phyloP scores from a whole-genome alignment of 139 green algal genomes.

The Gonium pectorale region DNA sequence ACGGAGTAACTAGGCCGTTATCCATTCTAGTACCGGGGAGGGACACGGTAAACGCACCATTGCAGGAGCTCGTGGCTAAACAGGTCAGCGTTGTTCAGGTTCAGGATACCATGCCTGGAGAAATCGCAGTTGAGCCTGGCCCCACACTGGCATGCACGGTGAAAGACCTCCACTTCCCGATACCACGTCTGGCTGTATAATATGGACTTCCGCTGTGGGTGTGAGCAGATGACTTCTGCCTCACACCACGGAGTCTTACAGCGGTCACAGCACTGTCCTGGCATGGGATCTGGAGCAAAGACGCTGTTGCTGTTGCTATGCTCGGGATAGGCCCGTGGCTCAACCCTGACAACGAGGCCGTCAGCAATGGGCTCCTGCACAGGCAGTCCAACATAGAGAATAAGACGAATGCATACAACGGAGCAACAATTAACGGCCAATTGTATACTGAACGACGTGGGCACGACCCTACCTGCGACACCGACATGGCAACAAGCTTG shows the following conservation, averaged over 20 bases:
- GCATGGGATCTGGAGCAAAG: not conserved
- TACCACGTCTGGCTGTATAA: not conserved
- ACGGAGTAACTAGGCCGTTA: not conserved
- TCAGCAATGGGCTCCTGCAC: not conserved
- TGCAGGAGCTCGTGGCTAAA: conserved; percentile 4
- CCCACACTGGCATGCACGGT: not conserved
- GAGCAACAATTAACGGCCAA: not conserved
- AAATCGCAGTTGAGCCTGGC: not conserved
- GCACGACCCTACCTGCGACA: not conserved
- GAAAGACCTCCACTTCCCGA: not conserved
- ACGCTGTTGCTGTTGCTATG: not conserved
- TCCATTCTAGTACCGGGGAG: too few relatives aligned
- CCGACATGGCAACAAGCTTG: not conserved
- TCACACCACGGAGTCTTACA: not conserved
- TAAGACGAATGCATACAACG: too few relatives aligned
- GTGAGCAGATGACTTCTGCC: too few relatives aligned
- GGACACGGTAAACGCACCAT: not conserved
- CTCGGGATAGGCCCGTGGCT: not conserved
- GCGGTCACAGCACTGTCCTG: too few relatives aligned
- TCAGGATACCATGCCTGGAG: not conserved
- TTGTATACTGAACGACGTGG: too few relatives aligned
- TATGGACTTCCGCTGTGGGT: not conserved
- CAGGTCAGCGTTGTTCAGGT: not conserved
- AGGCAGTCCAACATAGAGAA: too few relatives aligned
- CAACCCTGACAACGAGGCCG: not conserved